phyloP scores from a whole-genome alignment of 2,329 filamentous ascomycete genomes.

The Atkinsonella hypoxylon region DNA sequence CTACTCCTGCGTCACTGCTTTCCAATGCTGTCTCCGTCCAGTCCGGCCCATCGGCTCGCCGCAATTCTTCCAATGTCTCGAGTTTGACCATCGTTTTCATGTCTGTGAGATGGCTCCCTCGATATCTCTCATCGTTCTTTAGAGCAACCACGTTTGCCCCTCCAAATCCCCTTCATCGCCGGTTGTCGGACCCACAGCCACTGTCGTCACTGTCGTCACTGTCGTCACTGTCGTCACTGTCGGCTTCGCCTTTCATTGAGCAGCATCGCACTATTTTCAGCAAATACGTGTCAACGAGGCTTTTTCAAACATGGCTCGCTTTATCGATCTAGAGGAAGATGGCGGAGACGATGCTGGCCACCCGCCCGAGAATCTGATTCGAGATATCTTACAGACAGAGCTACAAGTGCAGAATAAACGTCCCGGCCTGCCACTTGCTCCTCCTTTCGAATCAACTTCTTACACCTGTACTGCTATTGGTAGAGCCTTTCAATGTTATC shows the following conservation, averaged over 20 bases:
- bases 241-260: not conserved
- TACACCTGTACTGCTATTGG: constrained; percentile 13
- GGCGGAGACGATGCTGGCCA: constrained; percentile 4
- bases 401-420: not conserved
- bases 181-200: not conserved
- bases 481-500: constrained; percentile 24
- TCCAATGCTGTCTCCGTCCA: not conserved
- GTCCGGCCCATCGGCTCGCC: not conserved
- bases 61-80: not conserved
- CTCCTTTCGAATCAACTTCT: not conserved
- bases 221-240: not conserved
- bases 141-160: not conserved
- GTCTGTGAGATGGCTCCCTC: constrained; percentile 5
- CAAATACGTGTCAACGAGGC: not conserved
- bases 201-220: not conserved
- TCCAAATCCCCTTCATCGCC: not conserved
- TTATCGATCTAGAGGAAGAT: constrained; percentile 13
- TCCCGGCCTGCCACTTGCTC: not conserved
- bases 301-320: constrained; percentile 12
- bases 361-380: constrained; percentile 4
- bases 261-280: not conserved
- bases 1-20: not conserved
- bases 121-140: constrained; percentile 1
- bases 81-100: not conserved
- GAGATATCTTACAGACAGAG: constrained; percentile 2